Conservation (phyloP, 176 grass and related monocot species). For the Raddia guianensis region DNA sequence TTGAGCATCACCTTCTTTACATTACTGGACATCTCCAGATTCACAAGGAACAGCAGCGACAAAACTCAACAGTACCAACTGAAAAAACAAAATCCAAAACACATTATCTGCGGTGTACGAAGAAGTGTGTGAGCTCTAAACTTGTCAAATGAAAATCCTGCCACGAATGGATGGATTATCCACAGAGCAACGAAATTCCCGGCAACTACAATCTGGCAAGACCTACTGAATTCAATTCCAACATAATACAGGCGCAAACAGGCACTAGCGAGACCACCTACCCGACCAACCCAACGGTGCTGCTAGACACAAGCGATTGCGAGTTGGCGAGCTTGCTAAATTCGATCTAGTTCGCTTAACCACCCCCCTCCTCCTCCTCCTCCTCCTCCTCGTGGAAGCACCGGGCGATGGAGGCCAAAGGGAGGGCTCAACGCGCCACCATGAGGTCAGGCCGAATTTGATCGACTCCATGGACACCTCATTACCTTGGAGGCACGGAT, state of each 20-base stretch:
- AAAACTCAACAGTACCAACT: neutral
- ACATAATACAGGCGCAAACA: neutral
- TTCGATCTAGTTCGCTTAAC: neutral
- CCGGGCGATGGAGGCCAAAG: neutral
- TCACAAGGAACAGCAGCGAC: slow-evolving; percentile 8
- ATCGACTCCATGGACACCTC: neutral
- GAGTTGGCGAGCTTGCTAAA: neutral
- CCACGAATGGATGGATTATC: neutral
- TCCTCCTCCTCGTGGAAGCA: neutral
- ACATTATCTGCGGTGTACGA: slow-evolving; percentile 6
- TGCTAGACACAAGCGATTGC: neutral
- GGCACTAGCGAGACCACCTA: neutral
- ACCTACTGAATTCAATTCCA: neutral
- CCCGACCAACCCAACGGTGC: neutral
- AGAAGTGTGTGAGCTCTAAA: neutral
- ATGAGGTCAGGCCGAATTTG: neutral
- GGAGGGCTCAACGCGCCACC: neutral
- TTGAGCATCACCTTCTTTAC: slow-evolving; percentile 40
- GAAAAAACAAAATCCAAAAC: neutral
- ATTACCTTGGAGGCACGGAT: neutral
- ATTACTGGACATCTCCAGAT: slow-evolving; percentile 8
- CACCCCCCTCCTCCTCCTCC: neutral
- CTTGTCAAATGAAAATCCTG: neutral
- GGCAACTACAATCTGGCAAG: neutral
- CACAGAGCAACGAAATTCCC: neutral